A percentile compares a stretch with the other conserved stretches of the same genome.
Evolutionary conservation across 2,329 filamentous ascomycete species (phyloP).

Genomic region (Pseudocercospora cruenta): DNA sequence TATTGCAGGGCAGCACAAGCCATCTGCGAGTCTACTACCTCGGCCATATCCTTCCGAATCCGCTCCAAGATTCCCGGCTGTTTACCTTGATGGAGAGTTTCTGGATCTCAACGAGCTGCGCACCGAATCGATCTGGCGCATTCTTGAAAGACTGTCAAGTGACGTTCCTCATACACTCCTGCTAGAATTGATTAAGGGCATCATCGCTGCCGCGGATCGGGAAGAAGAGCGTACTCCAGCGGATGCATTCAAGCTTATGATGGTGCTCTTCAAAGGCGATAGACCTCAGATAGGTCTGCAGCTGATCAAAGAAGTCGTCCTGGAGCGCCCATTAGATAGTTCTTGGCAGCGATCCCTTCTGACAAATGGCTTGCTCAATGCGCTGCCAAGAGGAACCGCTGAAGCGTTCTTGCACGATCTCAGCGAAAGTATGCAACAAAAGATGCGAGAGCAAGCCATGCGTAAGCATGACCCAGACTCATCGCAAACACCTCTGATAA

Average conservation of each 20-base stretch:
- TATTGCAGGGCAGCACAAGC: slow-evolving; percentile 31
- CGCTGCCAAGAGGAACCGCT: slow-evolving; percentile 39
- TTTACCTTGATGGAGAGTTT: slow-evolving; percentile 42
- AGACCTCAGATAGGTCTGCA: slow-evolving; percentile 18
- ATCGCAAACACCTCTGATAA: slow-evolving; percentile 35
- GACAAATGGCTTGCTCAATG: slow-evolving; percentile 37
- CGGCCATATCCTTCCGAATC: slow-evolving; percentile 34
- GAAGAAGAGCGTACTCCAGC: background rate
- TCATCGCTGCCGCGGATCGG: slow-evolving; percentile 5
- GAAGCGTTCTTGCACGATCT: slow-evolving; percentile 37
- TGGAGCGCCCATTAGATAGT: slow-evolving; percentile 38
- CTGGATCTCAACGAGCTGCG: slow-evolving; percentile 26
- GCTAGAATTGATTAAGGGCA: slow-evolving; percentile 12
- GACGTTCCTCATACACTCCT: slow-evolving; percentile 24
- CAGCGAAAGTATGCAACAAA: slow-evolving; percentile 36
- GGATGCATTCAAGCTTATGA: slow-evolving; percentile 18
- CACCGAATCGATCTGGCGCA: background rate
- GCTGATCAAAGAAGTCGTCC: slow-evolving; percentile 16
- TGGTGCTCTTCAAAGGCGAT: slow-evolving; percentile 18
- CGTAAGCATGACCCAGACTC: slow-evolving; percentile 13
- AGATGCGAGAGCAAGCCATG: slow-evolving; percentile 33
- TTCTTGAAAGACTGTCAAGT: background rate
- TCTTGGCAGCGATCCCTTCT: slow-evolving; percentile 49
- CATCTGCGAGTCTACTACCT: slow-evolving; percentile 30
- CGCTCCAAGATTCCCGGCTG: slow-evolving; percentile 38